These are phyloP conservation scores for Nicotiana benthamiana DNA, from an alignment of 257 asterid species.

Conservation along the genomic window DNA sequence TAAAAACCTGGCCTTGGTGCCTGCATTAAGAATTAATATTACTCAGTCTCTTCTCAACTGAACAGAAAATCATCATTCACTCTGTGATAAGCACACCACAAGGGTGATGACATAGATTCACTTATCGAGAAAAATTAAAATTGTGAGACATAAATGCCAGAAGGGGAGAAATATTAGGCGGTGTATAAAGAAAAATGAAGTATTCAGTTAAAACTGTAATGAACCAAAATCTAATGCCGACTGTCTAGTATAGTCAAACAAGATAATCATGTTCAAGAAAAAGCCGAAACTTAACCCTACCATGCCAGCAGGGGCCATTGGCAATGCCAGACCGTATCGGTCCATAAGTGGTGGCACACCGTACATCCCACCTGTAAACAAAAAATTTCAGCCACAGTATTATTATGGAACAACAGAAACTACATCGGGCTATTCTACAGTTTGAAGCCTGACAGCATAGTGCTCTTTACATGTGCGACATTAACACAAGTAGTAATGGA, in stretches of 20 bases:
- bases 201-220: not conserved
- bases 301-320: conserved; percentile 59
- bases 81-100: not conserved
- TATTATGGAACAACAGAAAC: not conserved
- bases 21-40: conserved; percentile 27
- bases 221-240: not conserved
- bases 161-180: not conserved
- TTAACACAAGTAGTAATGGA: not conserved
- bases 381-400: not conserved
- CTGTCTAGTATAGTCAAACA: not conserved
- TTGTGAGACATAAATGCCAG: not conserved
- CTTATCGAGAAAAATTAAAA: not conserved
- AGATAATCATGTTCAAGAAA: not conserved
- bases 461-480: not conserved
- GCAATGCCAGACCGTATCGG: conserved; percentile 57
- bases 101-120: not conserved
- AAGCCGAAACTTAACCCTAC: conserved; percentile 22
- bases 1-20: conserved; percentile 67
- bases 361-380: conserved; percentile 60
- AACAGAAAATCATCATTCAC: not conserved
- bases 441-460: not conserved
- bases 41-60: not conserved
- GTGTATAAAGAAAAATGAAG: not conserved
- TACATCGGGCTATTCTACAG: not conserved
- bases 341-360: conserved; percentile 77